A percentile compares a stretch with the other conserved stretches of the same genome.
These are phyloP conservation scores for Przewalskia tangutica DNA, from an alignment of 257 asterid genomes.

Conservation along the genomic window DNA sequence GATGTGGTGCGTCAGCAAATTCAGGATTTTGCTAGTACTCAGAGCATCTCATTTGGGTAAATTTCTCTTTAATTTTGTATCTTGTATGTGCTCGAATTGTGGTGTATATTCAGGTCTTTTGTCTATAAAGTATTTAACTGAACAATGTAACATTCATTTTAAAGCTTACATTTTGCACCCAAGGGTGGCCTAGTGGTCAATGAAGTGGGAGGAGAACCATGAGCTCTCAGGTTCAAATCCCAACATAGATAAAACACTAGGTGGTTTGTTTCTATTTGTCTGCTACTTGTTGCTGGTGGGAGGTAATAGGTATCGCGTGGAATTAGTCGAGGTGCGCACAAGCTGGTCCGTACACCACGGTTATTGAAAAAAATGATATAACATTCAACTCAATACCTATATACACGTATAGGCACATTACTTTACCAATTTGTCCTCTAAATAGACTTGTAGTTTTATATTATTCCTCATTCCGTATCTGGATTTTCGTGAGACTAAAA, in stretches of 20 bases:
- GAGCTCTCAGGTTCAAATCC: no score
- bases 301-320: no score
- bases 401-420: background rate
- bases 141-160: background rate
- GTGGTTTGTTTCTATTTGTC: no score
- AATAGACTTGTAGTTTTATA: background rate
- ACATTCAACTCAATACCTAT: background rate
- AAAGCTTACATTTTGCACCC: no score
- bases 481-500: background rate
- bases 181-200: no score
- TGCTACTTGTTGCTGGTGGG: no score
- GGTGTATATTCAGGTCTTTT: background rate
- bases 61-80: background rate
- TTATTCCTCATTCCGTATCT: background rate
- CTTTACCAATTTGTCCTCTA: background rate
- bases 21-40: conserved; percentile 98
- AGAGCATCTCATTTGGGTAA: conserved; percentile 94
- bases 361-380: background rate
- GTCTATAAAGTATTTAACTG: background rate
- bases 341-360: no score
- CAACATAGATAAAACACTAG: no score
- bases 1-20: conserved; percentile 96
- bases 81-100: background rate
- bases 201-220: no score
- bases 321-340: no score